Base-by-base conservation (phyloP, 169 alveolate genomes). In the Miamiensis avidus region DNA sequence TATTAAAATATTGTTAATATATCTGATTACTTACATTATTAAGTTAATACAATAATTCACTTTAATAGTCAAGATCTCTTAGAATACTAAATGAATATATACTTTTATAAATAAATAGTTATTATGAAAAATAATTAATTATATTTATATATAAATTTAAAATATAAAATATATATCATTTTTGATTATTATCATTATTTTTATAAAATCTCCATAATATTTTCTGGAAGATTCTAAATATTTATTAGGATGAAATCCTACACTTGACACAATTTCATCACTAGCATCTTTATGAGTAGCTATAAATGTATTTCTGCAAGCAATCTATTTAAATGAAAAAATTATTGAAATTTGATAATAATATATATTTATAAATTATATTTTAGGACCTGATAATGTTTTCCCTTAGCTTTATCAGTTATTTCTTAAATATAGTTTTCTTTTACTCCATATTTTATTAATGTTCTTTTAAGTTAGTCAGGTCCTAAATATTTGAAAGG, bases 401-500 rank as follows among this genome's bases (percentile, higher is more conserved):
- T 89, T 34, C 77, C 92, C 29, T 74, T 73, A 64, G 87, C 86
- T 74, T 85, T 85, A 26, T 83, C 88, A 29, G 82, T 29, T 0
- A 86, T 32, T 34, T 28, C 32, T 1, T 84, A 33, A 76, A 83
- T 79, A 26, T 86, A 89, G 25, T 33, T 77, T 4, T 72, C 73
- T 33, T 78, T 65, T 26, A 83, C 32, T 25, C 81, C 76, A 31
- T 89, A 82, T 30, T 78, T 34, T 25, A 65, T 34, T 29, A 90
- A 65, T 29, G 83, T 34, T 81, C 78, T 65, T 20, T 74, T 81
- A 31, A 90, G 74, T 0, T n/a, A 49, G 0, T 87, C 85, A 20
- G 78, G 74, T 34, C 78, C 69, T 28, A 49, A 82, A 49, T 82
- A 78, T 76, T 88, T 91, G 30, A 88, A 85, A 26, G 95, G 93